These are phyloP conservation scores for Abelmoschus esculentus DNA, from an alignment of 345 rosid genomes.

Conservation along the genomic window DNA sequence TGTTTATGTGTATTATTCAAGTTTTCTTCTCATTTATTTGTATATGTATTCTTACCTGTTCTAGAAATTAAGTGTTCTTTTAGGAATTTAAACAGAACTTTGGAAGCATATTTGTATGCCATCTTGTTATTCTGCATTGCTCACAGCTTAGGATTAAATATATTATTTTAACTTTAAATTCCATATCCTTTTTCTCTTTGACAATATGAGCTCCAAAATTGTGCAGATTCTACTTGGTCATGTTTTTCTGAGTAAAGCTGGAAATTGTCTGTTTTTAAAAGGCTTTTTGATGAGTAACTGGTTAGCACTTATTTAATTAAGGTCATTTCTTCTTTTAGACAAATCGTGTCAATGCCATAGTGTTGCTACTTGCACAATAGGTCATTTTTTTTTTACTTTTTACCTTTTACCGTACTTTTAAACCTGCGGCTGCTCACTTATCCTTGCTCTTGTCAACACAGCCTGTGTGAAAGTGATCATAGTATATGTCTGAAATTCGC, in stretches of 20 bases:
- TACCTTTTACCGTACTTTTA: too few relatives aligned
- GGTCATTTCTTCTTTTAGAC: conserved; percentile 5
- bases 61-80: too few relatives aligned
- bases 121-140: background rate
- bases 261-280: background rate
- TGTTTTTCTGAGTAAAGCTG: background rate
- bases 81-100: too few relatives aligned
- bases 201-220: background rate
- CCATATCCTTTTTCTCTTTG: background rate
- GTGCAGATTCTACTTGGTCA: background rate
- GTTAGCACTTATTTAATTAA: background rate
- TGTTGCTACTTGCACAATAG: background rate
- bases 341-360: background rate
- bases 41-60: too few relatives aligned
- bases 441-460: too few relatives aligned
- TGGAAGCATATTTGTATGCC: background rate
- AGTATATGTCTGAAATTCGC: too few relatives aligned
- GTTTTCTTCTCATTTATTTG: too few relatives aligned
- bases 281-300: background rate
- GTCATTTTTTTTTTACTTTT: too few relatives aligned
- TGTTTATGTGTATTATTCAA: background rate
- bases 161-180: background rate
- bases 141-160: background rate
- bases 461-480: too few relatives aligned
- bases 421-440: background rate